Evolutionary conservation across 345 rosid species (phyloP), one percentile per base, ranked within the genome.

Genomic region (Populus tremula): DNA sequence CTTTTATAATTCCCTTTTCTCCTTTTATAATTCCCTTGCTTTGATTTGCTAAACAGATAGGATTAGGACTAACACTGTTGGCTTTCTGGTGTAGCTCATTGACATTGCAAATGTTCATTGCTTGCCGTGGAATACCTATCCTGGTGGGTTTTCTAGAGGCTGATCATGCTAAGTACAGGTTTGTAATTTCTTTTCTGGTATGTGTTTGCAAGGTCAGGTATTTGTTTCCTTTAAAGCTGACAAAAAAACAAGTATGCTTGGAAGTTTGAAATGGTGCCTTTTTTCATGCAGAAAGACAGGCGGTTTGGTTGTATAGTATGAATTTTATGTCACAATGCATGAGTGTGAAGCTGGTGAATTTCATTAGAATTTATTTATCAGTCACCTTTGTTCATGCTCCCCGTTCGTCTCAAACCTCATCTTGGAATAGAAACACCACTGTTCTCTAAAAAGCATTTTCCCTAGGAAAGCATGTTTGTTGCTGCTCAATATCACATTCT

Each of bases 61-160:
- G 43, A 82, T 80, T 65, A 62, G 71, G 77, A 76, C 50, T 86
- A 81, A 88, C 27, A 67, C n/a, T 76, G 54, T 70, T 73, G 65
- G 59, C 77, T 64, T 75, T 74, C 83, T 86, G 76, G 49, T 82
- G 76, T 93, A 96, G 99, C 87, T 84, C 93, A 38, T 88, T 94
- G 83, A 94, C 99, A n/a, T 78, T 96, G 88, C 99, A 96, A 88
- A 96, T 94, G 99, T 92, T 96, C 86, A 86, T 96, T 88, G 92
- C 98, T 82, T 94, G 97, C 85, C 87, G 92, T 59, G 99, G 99
- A 78, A 94, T 96, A 78, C 99, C 97, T 59, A 87, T 94, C 84
- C 84, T 96, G 84, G 98, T 92, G 82, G 94, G 97, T 63, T 96
- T 96, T 86, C 87, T 96, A 69, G 98, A 94, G 88, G 90, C 97